Evolutionary conservation across 1,284 basidiomycete species (phyloP).

Genomic region (Puccinia novopanici): DNA sequence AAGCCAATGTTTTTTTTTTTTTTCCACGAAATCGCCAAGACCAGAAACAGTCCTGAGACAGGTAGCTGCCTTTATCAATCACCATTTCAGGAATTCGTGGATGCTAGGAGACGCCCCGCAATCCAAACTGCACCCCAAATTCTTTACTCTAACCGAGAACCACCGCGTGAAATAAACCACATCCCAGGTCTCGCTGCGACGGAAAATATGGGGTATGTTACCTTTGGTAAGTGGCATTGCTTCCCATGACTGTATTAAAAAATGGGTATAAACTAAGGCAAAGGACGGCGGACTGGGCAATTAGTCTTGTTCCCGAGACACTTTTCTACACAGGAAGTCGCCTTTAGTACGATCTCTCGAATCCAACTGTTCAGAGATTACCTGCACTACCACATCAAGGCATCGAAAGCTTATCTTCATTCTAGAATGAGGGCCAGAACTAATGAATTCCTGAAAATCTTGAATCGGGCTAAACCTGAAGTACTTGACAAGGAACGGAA

Average conservation of each 20-base stretch:
- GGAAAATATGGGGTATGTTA: conserved; percentile 96
- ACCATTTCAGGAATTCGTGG: conserved; percentile 93
- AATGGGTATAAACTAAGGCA: not conserved
- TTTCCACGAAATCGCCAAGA: no score
- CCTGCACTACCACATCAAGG: conserved; percentile 99
- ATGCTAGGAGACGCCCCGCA: conserved; percentile 85
- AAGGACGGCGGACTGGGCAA: not conserved
- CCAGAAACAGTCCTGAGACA: no score
- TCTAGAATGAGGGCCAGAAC: conserved; percentile 93
- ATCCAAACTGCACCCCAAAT: conserved; percentile 98
- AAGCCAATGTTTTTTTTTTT: no score
- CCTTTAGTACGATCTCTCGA: conserved; percentile 84
- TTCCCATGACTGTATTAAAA: not conserved
- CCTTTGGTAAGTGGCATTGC: conserved; percentile 68
- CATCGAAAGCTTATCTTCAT: conserved; percentile 99
- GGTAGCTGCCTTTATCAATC: conserved; percentile 7
- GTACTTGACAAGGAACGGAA: conserved; percentile 79
- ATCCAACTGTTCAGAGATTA: conserved; percentile 98
- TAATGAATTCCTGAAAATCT: conserved; percentile 93
- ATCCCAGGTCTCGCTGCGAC: conserved; percentile 76
- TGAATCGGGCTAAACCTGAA: conserved; percentile 98
- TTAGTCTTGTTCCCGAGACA: conserved; percentile 94
- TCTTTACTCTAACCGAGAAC: conserved; percentile 91
- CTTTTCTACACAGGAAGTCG: conserved; percentile 74
- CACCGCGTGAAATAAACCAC: conserved; percentile 90